Conservation (phyloP, 306 rosid genomes). For the Adenanthera pavonina region DNA sequence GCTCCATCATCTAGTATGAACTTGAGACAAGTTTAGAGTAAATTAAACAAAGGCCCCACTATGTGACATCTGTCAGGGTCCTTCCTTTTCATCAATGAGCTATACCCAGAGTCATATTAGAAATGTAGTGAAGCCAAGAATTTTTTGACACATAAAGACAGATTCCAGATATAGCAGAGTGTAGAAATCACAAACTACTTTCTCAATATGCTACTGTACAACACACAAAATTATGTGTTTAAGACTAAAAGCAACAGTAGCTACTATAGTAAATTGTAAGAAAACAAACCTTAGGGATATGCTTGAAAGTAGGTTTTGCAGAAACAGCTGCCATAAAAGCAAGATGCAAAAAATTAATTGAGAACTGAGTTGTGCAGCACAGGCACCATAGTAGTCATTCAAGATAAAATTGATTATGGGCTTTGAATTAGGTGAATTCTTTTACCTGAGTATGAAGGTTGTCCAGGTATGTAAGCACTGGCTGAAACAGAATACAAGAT, state of each 20-base stretch:
- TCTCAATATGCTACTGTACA: constrained; percentile 2
- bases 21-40: not conserved
- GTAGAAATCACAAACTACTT: constrained; percentile 26
- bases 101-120: constrained; percentile 8
- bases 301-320: constrained; percentile 78
- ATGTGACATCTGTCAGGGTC: constrained; percentile 11
- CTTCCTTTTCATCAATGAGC: constrained; percentile 19
- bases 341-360: constrained; percentile 6
- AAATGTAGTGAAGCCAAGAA: constrained; percentile 18
- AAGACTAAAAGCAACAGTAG: constrained; percentile 21
- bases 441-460: constrained; percentile 69
- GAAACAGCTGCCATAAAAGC: constrained; percentile 54
- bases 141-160: constrained; percentile 10
- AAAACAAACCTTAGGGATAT: constrained; percentile 88
- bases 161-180: constrained; percentile 17
- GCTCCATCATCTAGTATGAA: not conserved
- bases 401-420: constrained; percentile 16
- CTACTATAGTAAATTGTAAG: constrained; percentile 33
- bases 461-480: constrained; percentile 85
- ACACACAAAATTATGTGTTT: constrained; percentile 19
- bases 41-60: constrained; percentile 23
- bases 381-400: constrained; percentile 18
- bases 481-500: constrained; percentile 57
- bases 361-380: constrained; percentile 31
- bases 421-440: constrained; percentile 12